Conservation (phyloP, 352 stramenopile species). For the Globisporangium heterothallicum region DNA sequence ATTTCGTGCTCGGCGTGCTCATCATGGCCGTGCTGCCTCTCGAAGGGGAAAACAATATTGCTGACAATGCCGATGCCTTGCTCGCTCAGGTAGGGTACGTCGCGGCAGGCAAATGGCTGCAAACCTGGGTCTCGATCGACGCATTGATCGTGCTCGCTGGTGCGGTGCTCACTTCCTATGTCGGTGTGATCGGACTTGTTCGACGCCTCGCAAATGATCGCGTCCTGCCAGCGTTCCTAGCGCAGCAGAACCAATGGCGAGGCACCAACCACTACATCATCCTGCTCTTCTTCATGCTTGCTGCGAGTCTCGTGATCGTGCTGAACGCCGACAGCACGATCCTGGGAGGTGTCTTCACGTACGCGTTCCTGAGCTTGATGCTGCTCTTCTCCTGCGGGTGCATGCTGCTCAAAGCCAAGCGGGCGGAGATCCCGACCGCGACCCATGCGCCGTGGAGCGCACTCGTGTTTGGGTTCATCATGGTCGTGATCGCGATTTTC, state of each 20-base stretch:
- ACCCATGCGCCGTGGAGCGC: conserved; percentile 48
- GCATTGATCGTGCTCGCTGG: conserved; percentile 75
- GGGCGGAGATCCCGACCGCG: conserved; percentile 63
- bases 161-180: conserved; percentile 72
- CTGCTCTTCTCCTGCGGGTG: conserved; percentile 75
- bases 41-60: conserved; percentile 43
- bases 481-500: conserved; percentile 46
- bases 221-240: conserved; percentile 34
- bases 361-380: conserved; percentile 82
- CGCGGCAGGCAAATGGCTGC: conserved; percentile 29
- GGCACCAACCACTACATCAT: conserved; percentile 66
- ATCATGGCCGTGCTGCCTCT: conserved; percentile 58
- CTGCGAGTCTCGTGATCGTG: conserved; percentile 55
- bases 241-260: conserved; percentile 38
- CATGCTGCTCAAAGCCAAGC: conserved; percentile 85
- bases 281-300: conserved; percentile 57
- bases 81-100: conserved; percentile 52
- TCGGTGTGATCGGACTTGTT: conserved; percentile 71
- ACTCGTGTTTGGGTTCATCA: conserved; percentile 31
- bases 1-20: conserved; percentile 63
- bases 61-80: conserved; percentile 44
- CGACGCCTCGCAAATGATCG: conserved; percentile 61
- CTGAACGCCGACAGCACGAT: conserved; percentile 70
- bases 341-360: conserved; percentile 80
- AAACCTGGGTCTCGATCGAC: conserved; percentile 54